Evolutionary conservation across 2,329 filamentous ascomycete genomes (phyloP).

Genomic region (Teratosphaeria nubilosa): DNA sequence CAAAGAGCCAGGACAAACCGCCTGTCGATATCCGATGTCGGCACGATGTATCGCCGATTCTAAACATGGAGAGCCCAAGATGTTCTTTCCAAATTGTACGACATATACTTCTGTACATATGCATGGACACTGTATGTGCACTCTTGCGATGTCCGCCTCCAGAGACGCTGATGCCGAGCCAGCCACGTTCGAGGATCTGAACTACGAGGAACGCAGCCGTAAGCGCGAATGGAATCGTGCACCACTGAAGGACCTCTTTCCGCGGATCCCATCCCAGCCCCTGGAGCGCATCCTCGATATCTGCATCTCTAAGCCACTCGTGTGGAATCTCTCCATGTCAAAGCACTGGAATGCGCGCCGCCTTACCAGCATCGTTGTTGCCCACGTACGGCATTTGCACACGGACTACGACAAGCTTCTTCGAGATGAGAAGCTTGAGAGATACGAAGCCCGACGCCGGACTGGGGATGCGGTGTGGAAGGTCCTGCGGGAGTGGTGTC

Average conservation of each 20-base stretch:
- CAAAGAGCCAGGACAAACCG: background rate
- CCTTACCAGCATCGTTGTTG: constrained; percentile 37
- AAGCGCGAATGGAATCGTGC: constrained; percentile 21
- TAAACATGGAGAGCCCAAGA: background rate
- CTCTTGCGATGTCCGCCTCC: background rate
- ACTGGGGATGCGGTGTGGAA: constrained; percentile 19
- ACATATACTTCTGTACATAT: background rate
- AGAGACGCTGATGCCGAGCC: background rate
- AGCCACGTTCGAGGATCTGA: background rate
- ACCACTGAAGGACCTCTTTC: constrained; percentile 21
- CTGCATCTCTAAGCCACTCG: constrained; percentile 20
- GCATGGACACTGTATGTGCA: background rate
- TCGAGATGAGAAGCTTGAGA: constrained; percentile 12
- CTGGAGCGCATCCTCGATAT: constrained; percentile 20
- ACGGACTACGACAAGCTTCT: constrained; percentile 52
- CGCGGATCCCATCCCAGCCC: constrained; percentile 14
- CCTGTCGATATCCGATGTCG: background rate
- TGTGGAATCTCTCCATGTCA: constrained; percentile 20
- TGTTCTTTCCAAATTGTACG: background rate
- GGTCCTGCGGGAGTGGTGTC: constrained; percentile 23
- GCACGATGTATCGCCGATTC: background rate
- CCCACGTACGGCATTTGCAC: constrained; percentile 52
- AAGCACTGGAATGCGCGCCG: constrained; percentile 19
- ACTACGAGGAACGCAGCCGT: constrained; percentile 3
- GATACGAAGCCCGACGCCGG: constrained; percentile 19